phyloP scores from a whole-genome alignment of 768 basidiomycete species.

The Suillus subalutaceus region DNA sequence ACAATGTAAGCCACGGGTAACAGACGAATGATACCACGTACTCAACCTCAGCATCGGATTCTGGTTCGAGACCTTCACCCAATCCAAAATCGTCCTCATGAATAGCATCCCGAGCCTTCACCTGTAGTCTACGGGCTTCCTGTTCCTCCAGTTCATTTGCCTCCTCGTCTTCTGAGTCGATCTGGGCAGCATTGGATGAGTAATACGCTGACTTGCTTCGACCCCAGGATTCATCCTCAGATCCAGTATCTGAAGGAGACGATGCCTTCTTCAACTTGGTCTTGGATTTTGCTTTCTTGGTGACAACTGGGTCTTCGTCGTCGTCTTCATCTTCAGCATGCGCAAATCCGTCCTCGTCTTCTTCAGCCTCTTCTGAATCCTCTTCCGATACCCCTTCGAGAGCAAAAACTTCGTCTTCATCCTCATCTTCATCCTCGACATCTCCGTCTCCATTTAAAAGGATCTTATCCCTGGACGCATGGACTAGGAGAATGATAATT shows the following conservation, averaged over 20 bases:
- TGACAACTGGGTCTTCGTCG: conserved; percentile 21
- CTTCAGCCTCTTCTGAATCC: conserved; percentile 39
- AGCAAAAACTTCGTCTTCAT: conserved; percentile 84
- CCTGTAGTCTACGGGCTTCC: conserved; percentile 81
- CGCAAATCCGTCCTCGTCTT: conserved; percentile 33
- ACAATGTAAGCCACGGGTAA: not conserved
- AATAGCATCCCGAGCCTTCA: conserved; percentile 71
- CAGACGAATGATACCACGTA: conserved; percentile 19
- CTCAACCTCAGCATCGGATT: conserved; percentile 31
- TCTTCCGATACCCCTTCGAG: conserved; percentile 60
- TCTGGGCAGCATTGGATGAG: conserved; percentile 77
- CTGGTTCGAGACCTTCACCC: conserved; percentile 53
- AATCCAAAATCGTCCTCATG: conserved; percentile 85
- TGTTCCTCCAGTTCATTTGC: conserved; percentile 86
- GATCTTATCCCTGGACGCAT: conserved; percentile 74
- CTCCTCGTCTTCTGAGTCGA: conserved; percentile 89
- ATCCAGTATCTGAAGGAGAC: conserved; percentile 26
- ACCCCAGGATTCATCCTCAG: conserved; percentile 81
- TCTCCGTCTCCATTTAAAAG: conserved; percentile 65
- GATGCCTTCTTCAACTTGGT: conserved; percentile 19
- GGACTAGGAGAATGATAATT: conserved; percentile 59
- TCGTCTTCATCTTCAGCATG: conserved; percentile 27
- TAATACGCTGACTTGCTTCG: conserved; percentile 80
- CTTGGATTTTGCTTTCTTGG: conserved; percentile 12
- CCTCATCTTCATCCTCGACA: conserved; percentile 54